Evolutionary conservation across 306 rosid genomes (phyloP).

Genomic region (Inga oerstediana): DNA sequence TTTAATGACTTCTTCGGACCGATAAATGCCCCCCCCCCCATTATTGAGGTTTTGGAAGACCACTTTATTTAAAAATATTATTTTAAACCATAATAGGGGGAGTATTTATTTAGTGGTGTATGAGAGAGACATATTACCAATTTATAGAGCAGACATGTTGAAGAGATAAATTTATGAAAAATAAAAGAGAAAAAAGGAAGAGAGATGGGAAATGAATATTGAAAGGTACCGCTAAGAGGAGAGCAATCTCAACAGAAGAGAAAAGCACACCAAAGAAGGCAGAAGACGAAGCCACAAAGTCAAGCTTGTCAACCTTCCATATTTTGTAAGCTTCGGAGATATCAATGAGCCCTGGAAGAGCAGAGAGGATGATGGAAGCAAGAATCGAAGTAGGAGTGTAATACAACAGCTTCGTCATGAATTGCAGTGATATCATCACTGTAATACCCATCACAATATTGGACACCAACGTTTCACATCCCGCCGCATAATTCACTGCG

Average conservation of each 20-base stretch:
- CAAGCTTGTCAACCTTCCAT: slow-evolving; percentile 83
- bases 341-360: slow-evolving; percentile 80
- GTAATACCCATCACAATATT: slow-evolving; percentile 79
- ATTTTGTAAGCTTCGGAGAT: slow-evolving; percentile 54
- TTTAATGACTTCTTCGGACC: neutral
- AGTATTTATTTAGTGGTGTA: neutral
- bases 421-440: slow-evolving; percentile 62
- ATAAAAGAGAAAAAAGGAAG: neutral
- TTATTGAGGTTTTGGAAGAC: neutral
- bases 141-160: neutral
- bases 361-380: slow-evolving; percentile 77
- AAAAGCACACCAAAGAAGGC: slow-evolving; percentile 84
- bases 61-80: too few species aligned
- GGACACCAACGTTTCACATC: slow-evolving; percentile 69
- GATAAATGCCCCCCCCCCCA: neutral
- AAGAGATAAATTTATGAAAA: neutral
- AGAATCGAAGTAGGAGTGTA: slow-evolving; percentile 80
- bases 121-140: neutral
- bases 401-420: slow-evolving; percentile 68
- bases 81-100: neutral
- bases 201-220: neutral
- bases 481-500: slow-evolving; percentile 79
- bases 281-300: slow-evolving; percentile 68
- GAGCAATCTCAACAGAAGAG: slow-evolving; percentile 77
- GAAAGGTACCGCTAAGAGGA: slow-evolving; percentile 61